Evolutionary conservation across 306 rosid genomes (phyloP).

Genomic region (Heteromeles arbutifolia): DNA sequence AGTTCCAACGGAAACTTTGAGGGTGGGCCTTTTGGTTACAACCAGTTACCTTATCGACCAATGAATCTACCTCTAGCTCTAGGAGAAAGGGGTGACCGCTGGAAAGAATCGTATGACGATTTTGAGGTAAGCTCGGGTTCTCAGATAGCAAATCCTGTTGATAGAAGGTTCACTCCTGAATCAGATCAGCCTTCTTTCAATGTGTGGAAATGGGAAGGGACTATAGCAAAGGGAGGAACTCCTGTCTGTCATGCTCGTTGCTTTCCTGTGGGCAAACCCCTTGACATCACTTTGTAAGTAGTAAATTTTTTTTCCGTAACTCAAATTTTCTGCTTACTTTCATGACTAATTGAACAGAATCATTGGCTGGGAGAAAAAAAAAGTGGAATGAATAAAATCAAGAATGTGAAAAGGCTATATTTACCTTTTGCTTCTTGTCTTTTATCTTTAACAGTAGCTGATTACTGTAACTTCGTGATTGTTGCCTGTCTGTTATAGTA

Average conservation of each 20-base stretch:
- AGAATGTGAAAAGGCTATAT: not conserved
- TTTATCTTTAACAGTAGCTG: not conserved
- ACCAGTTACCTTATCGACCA: slow-evolving; percentile 47
- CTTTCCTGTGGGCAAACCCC: slow-evolving; percentile 89
- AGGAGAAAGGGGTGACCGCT: slow-evolving; percentile 48
- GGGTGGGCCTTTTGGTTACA: slow-evolving; percentile 41
- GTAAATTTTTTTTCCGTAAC: not conserved
- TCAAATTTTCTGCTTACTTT: not conserved
- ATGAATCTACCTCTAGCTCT: slow-evolving; percentile 36
- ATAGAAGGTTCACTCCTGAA: slow-evolving; percentile 64
- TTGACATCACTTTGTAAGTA: slow-evolving; percentile 81
- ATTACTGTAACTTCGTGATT: not conserved
- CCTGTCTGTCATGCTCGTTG: slow-evolving; percentile 96
- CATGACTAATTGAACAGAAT: not conserved
- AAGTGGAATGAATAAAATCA: not conserved
- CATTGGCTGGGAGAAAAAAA: no score
- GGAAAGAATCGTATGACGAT: slow-evolving; percentile 61
- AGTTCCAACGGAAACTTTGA: slow-evolving; percentile 44
- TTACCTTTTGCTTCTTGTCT: not conserved
- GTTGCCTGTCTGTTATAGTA: not conserved
- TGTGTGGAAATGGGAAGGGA: slow-evolving; percentile 99
- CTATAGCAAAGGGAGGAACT: slow-evolving; percentile 97
- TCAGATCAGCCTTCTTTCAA: slow-evolving; percentile 46
- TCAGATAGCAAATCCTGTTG: slow-evolving; percentile 36
- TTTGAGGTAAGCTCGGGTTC: slow-evolving; percentile 47